Evolutionary conservation across 2,329 filamentous ascomycete species (phyloP).

Genomic region (Penicillium freii): DNA sequence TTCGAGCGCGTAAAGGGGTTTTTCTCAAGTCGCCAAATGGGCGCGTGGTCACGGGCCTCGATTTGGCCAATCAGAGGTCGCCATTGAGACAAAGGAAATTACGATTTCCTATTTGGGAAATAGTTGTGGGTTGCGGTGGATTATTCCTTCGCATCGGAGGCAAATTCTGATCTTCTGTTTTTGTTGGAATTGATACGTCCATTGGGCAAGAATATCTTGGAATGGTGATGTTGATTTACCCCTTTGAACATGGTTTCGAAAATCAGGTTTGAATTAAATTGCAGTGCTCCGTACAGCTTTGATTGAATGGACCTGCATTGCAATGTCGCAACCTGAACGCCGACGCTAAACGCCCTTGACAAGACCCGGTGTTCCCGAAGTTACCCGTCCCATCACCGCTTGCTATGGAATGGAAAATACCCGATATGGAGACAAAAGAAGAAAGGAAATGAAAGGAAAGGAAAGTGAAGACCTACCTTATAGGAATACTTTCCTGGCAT

Average conservation of each 20-base stretch:
- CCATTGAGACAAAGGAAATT: slow-evolving; percentile 16
- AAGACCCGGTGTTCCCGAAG: slow-evolving; percentile 1
- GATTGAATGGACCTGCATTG: slow-evolving; percentile 4
- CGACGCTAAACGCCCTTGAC: slow-evolving; percentile 6
- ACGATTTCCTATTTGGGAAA: not conserved
- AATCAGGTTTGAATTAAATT: not conserved
- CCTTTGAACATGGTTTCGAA: not conserved
- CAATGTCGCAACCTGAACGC: slow-evolving; percentile 7
- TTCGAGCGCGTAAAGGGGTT: slow-evolving; percentile 37
- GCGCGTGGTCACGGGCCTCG: slow-evolving; percentile 37
- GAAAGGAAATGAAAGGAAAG: not conserved
- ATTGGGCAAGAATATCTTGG: not conserved
- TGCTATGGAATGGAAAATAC: not conserved
- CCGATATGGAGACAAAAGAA: not conserved
- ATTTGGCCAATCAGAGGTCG: slow-evolving; percentile 22
- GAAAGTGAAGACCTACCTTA: slow-evolving; percentile 37
- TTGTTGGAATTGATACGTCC: not conserved
- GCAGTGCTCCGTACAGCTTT: not conserved
- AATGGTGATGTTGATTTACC: not conserved
- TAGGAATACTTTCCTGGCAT: slow-evolving; percentile 71
- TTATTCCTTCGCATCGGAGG: not conserved
- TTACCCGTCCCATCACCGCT: not conserved
- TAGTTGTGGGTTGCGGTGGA: not conserved
- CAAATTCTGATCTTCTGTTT: not conserved
- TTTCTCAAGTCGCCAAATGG: slow-evolving; percentile 35